Evolutionary conservation across 2,329 filamentous ascomycete species (phyloP), one percentile per base, ranked within the genome.

Genomic region (Aspergillus sp.): DNA sequence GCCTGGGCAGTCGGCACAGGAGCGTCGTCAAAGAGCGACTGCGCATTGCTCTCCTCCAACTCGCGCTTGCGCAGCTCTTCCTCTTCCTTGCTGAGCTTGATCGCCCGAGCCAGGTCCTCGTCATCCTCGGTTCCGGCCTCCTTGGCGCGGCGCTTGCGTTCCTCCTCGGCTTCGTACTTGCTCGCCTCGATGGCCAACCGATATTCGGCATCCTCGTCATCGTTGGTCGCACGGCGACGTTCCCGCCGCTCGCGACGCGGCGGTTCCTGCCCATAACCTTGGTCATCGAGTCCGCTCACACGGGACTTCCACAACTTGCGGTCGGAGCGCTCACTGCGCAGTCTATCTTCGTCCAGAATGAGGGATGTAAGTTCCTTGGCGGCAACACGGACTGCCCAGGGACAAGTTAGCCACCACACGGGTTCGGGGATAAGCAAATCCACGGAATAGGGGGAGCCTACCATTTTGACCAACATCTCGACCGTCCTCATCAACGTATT

Each of bases 281-380:
- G 75, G 55, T 98, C 94, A 66, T 98, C 95, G 47, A 98, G 88
- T 19, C 95, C 95, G 32, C 89, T 92, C 38, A 99, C 95, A 61
- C 95, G 90, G 55, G 93, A 96, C 78, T 99, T 99, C 95, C 95
- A 99, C 2, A 90, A 87, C 75, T 92, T 96, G 59, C 95, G 87
- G 75, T 98, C 95, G 70, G 87, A 91, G 72, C 95, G 88, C 80
- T 99, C 95, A 64, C 88, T 89, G 67, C 93, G 90, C 70, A 99
- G 80, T 72, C 95, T 87, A 70, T 98, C 95, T 77, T 99, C 95
- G 75, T 99, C 95, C 71, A 96, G 81, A 67, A 99, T 90, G 61
- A 99, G 83, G 15, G 92, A 87, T 0, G 94, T 98, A 63, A 99
- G 84, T 78, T 99, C 95, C 79, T 97, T 99, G 41, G 95, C 95